A percentile compares a stretch with the other conserved stretches of the same genome.
phyloP scores from a whole-genome alignment of 768 basidiomycete genomes.

The Lentinula sp. region DNA sequence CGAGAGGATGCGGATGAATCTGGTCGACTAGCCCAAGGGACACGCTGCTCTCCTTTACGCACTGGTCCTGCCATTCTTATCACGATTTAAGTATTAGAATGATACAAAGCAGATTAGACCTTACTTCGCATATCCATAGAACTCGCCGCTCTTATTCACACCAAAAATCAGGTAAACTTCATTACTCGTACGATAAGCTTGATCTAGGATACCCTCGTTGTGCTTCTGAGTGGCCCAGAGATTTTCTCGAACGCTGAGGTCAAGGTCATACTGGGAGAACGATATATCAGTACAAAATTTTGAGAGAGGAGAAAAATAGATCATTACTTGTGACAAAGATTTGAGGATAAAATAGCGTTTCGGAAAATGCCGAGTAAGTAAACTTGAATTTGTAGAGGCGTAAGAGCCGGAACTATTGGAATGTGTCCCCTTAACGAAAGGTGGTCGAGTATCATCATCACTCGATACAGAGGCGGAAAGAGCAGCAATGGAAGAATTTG shows the following conservation, averaged over 20 bases:
- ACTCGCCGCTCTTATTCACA: constrained; percentile 91
- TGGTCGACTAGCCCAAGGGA: constrained; percentile 53
- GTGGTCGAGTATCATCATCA: constrained; percentile 30
- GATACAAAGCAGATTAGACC: neutral
- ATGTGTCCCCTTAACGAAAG: constrained; percentile 19
- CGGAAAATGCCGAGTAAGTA: constrained; percentile 73
- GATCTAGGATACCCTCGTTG: constrained; percentile 87
- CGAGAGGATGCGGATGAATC: constrained; percentile 27
- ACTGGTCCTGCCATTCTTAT: constrained; percentile 70
- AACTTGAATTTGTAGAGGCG: constrained; percentile 79
- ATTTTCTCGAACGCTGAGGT: constrained; percentile 71
- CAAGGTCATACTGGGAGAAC: constrained; percentile 57
- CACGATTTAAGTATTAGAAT: constrained; percentile 5
- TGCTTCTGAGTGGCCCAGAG: constrained; percentile 92
- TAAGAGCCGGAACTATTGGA: constrained; percentile 64
- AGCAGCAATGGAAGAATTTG: neutral
- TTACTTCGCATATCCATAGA: constrained; percentile 87
- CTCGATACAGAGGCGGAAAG: constrained; percentile 29
- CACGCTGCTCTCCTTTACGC: constrained; percentile 37
- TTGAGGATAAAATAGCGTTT: constrained; percentile 92
- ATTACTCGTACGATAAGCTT: constrained; percentile 85
- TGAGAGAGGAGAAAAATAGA: neutral
- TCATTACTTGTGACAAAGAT: constrained; percentile 68
- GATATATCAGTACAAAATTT: neutral
- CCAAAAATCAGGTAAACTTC: constrained; percentile 90